phyloP scores from a whole-genome alignment of 163 green algal genomes.

The Chloroidium sp. region DNA sequence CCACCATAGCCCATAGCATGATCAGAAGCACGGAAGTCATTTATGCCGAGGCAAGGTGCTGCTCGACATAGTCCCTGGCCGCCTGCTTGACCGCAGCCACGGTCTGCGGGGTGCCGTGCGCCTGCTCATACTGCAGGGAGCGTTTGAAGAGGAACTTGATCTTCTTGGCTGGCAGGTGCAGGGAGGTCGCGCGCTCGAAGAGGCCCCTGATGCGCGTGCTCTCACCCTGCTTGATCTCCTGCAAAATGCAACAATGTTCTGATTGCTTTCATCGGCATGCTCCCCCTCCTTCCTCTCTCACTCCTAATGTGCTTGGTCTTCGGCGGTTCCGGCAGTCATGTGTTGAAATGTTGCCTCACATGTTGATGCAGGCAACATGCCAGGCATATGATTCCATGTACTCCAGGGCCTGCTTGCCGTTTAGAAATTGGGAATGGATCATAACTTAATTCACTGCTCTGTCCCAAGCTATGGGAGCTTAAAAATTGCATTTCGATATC shows the following conservation, averaged over 20 bases:
- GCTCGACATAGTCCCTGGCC: constrained; percentile 74
- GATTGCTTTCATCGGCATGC: constrained; percentile 5
- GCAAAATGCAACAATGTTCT: not conserved
- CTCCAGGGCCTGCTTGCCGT: not conserved
- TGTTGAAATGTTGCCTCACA: not conserved
- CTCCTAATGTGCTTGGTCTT: no score
- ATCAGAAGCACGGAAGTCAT: no score
- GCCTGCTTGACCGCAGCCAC: constrained; percentile 79
- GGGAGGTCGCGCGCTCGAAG: constrained; percentile 80
- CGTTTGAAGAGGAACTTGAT: constrained; percentile 98
- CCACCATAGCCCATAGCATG: no score
- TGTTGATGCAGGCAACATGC: not conserved
- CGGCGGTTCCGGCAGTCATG: not conserved
- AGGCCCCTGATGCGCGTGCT: constrained; percentile 58
- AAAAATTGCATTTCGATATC: not conserved
- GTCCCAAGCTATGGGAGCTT: not conserved
- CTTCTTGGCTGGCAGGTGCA: constrained; percentile 82
- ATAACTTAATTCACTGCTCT: not conserved
- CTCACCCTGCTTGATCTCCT: constrained; percentile 73
- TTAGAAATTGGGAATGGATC: not conserved
- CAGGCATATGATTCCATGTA: no score
- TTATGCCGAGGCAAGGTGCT: no score
- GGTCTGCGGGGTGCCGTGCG: constrained; percentile 49
- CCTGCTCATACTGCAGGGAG: constrained; percentile 88
- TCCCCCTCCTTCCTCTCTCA: no score